These are phyloP conservation scores for Russula sp. DNA, from an alignment of 768 basidiomycete genomes.

Conservation along the genomic window DNA sequence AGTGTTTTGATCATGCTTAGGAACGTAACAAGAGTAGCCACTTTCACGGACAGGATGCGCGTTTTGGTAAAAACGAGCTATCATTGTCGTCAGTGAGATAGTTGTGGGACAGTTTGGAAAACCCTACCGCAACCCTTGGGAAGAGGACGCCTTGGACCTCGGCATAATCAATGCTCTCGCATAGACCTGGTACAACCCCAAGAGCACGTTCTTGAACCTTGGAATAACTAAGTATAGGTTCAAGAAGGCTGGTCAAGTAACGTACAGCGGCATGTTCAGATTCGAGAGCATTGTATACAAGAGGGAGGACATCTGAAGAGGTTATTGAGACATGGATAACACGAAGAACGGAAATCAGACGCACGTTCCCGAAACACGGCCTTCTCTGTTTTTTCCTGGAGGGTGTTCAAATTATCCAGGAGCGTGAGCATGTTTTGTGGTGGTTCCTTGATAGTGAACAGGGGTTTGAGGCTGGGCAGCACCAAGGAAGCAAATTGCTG, in stretches of 20 bases:
- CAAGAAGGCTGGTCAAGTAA: neutral
- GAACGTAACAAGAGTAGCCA: slow-evolving; percentile 80
- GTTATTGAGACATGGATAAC: neutral
- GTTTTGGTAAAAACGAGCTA: slow-evolving; percentile 94
- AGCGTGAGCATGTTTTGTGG: slow-evolving; percentile 96
- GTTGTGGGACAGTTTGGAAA: slow-evolving; percentile 1
- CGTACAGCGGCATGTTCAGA: slow-evolving; percentile 81
- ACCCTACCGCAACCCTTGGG: slow-evolving; percentile 83
- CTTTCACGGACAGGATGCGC: slow-evolving; percentile 83
- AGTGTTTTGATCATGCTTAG: slow-evolving; percentile 83
- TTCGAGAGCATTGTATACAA: slow-evolving; percentile 94
- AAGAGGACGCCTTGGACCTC: slow-evolving; percentile 89
- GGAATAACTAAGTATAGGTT: slow-evolving; percentile 15
- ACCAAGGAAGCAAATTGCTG: slow-evolving; percentile 77
- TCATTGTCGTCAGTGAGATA: slow-evolving; percentile 5
- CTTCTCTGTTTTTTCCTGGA: slow-evolving; percentile 88
- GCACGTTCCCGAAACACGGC: slow-evolving; percentile 81
- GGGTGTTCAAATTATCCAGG: slow-evolving; percentile 78
- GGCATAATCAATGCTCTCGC: slow-evolving; percentile 91
- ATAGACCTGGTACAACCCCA: slow-evolving; percentile 75
- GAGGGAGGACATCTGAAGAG: slow-evolving; percentile 78
- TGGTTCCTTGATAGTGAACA: slow-evolving; percentile 89
- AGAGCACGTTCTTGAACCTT: slow-evolving; percentile 92
- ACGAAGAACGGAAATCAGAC: slow-evolving; percentile 28
- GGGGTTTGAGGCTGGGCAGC: slow-evolving; percentile 80